Base-by-base conservation (phyloP, 257 asterid genomes). In the Nicotiana otophora region DNA sequence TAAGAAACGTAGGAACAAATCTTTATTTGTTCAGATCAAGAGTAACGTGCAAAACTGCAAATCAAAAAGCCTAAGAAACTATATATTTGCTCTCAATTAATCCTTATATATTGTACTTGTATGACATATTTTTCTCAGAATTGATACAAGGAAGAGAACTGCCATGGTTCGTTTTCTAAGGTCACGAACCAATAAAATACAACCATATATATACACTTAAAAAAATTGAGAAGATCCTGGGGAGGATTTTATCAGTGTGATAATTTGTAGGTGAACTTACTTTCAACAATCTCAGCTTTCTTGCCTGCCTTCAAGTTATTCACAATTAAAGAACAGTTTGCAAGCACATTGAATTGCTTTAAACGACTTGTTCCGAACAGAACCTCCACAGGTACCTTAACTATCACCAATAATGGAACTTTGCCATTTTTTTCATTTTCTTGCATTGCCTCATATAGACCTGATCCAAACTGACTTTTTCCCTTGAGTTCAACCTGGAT, bases 361-460 rank as follows among this genome's bases (percentile, higher is more conserved):
- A 83, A n/a, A 12, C 34, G 58, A 6, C 39, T 0, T 0, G 26
- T 65, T 4, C 80, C 86, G 4, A 90, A 33, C 33, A 86, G 81
- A 7, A 90, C 26, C 5, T 16, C 66, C 5, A 92, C 84, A 2
- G 92, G 93, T 1, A 84, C 91, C 54, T 77, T 81, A 10, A 87
- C 85, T 84, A 46, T 48, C 79, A 92, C 92, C 16, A 78, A 78
- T 85, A 93, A 64, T 39, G 93, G 95, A 46, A 93, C 81, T 86
- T 46, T 83, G 0, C 82, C 89, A 2, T 23, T 69, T 3, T 72
- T 78, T n/a, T 26, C 62, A 66, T 84, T 85, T 0, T 88, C 88
- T 10, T 53, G 14, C 16, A 84, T 81, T 1, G 86, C 86, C 77
- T 86, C 81, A 19, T 85, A 89, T 2, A 88, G 62, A 1, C 85